Base-by-base conservation (phyloP, 805 yeast genomes). In the Kurtzmaniella cleridarum region DNA sequence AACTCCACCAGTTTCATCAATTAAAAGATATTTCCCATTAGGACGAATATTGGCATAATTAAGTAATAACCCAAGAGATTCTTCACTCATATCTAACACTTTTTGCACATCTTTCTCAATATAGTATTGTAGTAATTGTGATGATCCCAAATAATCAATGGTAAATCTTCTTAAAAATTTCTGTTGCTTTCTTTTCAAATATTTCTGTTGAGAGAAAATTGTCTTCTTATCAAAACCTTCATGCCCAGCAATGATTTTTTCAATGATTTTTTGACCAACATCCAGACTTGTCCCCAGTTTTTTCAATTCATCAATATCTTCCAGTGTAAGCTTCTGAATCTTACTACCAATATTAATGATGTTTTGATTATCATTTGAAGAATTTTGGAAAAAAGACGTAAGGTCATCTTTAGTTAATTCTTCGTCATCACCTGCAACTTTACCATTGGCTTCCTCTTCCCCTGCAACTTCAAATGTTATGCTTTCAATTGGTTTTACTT, bases 1-100 rank as follows among this genome's bases (percentile, higher is more conserved):
- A n/a, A 91, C 71, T 5, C 98, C 96, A 26, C 95, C 90, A n/a
- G 96, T 84, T 54, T 93, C 98, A 54, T 93, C 99, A 39, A 88
- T 71, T 3, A 91, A 81, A 16, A 93, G 65, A 53, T 93, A 93
- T 42, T 75, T 79, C 1, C 98, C 98, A 9, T 95, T 95, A 1
- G 96, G 89, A 53, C 81, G 78, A 27, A 93, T 76, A 54, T 91
- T 88, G 1, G 83, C 96, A 49, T 83, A 71, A 43, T 81, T 81
- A 62, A 93, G 63, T 51, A 88, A 63, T 59, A 84, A 65, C 0
- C 95, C 96, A 28, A 93, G 57, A 1, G 90, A 69, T 62, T 93
- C 98, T 42, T 81, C 81, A 49, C 95, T 85, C 73, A 93, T 65
- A 54, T 89, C 95, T 60, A 85, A 66, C 7, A 86, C 81, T 47